phyloP scores from a whole-genome alignment of 106 monocot species.

The Dendrobium nobile region DNA sequence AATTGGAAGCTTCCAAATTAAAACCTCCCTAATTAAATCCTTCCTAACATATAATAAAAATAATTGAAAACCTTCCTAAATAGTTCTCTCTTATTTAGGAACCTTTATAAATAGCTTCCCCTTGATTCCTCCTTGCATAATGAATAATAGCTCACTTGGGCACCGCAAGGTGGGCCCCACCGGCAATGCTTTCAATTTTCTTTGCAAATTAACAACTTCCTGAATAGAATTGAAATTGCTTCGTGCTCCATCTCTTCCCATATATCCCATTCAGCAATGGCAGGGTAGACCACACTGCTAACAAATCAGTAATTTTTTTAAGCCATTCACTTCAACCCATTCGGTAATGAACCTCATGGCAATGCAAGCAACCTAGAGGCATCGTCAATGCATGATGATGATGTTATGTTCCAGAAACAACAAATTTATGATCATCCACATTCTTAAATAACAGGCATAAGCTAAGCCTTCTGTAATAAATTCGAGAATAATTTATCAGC shows the following conservation, averaged over 20 bases:
- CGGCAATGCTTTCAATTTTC: constrained; percentile 3
- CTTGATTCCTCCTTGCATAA: too few species aligned
- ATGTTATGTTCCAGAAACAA: constrained; percentile 18
- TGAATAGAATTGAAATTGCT: constrained; percentile 42
- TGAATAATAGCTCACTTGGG: too few species aligned
- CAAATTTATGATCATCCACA: constrained; percentile 20
- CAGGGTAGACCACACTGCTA: constrained; percentile 44
- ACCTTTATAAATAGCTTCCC: too few species aligned
- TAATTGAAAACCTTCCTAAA: too few species aligned
- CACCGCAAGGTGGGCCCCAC: too few species aligned
- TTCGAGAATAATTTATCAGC: constrained; percentile 42
- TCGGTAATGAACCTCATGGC: constrained; percentile 33
- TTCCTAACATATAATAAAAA: too few species aligned
- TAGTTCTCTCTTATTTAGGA: too few species aligned
- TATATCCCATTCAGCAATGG: constrained; percentile 61
- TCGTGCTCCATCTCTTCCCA: constrained; percentile 83
- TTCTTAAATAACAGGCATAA: constrained; percentile 15
- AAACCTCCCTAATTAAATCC: too few species aligned
- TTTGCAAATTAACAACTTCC: constrained; percentile 45
- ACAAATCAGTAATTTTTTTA: constrained; percentile 51
- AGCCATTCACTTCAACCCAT: constrained; percentile 23
- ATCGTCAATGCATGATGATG: constrained; percentile 52
- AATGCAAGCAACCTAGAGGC: constrained; percentile 48
- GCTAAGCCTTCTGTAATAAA: constrained; percentile 68
- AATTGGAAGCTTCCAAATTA: too few species aligned